These are phyloP conservation scores for Brassica balearica DNA, from an alignment of 441 rosid species.

Conservation along the genomic window DNA sequence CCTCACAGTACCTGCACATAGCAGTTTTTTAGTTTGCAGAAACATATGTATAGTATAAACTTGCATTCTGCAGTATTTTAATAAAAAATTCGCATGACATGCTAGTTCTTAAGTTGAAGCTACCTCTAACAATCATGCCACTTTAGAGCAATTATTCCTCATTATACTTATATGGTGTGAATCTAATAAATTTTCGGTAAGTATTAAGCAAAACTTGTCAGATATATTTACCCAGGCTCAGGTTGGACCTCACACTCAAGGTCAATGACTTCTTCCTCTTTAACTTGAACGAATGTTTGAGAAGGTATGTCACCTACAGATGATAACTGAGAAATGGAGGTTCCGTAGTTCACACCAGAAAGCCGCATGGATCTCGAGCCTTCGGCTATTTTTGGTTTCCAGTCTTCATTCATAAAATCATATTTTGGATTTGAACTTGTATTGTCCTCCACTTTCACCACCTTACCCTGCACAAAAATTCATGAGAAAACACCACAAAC, in stretches of 20 bases:
- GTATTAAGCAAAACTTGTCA: conserved; percentile 28
- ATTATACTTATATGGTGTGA: conserved; percentile 12
- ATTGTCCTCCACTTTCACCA: conserved; percentile 42
- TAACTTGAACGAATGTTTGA: conserved; percentile 49
- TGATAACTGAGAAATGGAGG: conserved; percentile 37
- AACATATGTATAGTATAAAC: conserved; percentile 15
- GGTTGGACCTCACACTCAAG: conserved; percentile 56
- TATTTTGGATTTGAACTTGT: conserved; percentile 42
- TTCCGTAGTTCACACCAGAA: conserved; percentile 43
- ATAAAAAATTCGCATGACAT: conserved; percentile 19
- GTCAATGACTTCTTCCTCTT: conserved; percentile 59
- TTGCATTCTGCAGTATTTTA: conserved; percentile 24
- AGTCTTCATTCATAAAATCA: conserved; percentile 40
- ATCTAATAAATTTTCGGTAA: conserved; percentile 1
- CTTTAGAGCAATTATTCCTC: not conserved
- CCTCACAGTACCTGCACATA: conserved; percentile 61
- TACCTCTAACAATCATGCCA: conserved; percentile 18
- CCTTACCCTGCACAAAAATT: conserved; percentile 57
- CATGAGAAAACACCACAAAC: conserved; percentile 27
- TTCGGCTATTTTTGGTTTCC: conserved; percentile 49
- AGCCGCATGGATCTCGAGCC: conserved; percentile 36
- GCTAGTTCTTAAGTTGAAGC: conserved; percentile 25
- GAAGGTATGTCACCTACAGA: conserved; percentile 43
- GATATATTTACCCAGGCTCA: conserved; percentile 63
- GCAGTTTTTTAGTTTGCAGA: conserved; percentile 16